Evolutionary conservation across 345 rosid species (phyloP).

Genomic region (Gossypium turneri): DNA sequence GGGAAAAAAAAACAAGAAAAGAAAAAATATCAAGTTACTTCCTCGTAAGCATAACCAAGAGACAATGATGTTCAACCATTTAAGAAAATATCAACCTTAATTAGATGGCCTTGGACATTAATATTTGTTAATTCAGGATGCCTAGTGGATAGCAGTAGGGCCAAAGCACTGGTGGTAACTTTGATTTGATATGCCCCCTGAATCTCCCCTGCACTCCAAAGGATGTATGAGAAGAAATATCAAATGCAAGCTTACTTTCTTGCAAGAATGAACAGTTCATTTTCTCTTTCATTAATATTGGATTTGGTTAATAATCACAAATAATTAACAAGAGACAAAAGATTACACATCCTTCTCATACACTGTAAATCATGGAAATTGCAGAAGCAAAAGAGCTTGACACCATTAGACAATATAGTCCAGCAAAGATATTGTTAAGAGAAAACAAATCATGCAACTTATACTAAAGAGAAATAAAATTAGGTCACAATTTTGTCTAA

Average conservation of each 20-base stretch:
- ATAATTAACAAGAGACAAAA: not conserved
- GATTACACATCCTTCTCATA: not conserved
- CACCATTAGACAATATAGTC: not conserved
- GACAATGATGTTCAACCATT: not conserved
- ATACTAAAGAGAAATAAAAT: not conserved
- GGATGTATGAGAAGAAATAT: not conserved
- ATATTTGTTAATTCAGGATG: slow-evolving; percentile 65
- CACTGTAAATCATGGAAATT: not conserved
- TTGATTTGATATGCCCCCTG: slow-evolving; percentile 53
- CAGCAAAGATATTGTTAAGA: not conserved
- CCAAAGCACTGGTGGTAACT: slow-evolving; percentile 82
- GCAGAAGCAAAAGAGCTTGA: not conserved
- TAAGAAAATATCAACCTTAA: slow-evolving; percentile 47
- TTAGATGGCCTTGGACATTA: slow-evolving; percentile 67
- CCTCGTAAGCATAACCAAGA: slow-evolving; percentile 11
- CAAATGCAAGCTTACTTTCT: slow-evolving; percentile 9
- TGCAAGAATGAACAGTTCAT: not conserved
- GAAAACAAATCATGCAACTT: not conserved
- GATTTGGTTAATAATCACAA: not conserved
- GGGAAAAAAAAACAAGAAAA: not conserved
- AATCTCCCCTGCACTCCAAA: slow-evolving; percentile 61
- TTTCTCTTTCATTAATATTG: not conserved
- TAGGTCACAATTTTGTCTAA: not conserved
- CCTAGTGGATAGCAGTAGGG: slow-evolving; percentile 64
- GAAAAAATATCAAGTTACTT: slow-evolving; percentile 11